Base-by-base conservation (phyloP, 805 yeast genomes). In the Candida maesae region DNA sequence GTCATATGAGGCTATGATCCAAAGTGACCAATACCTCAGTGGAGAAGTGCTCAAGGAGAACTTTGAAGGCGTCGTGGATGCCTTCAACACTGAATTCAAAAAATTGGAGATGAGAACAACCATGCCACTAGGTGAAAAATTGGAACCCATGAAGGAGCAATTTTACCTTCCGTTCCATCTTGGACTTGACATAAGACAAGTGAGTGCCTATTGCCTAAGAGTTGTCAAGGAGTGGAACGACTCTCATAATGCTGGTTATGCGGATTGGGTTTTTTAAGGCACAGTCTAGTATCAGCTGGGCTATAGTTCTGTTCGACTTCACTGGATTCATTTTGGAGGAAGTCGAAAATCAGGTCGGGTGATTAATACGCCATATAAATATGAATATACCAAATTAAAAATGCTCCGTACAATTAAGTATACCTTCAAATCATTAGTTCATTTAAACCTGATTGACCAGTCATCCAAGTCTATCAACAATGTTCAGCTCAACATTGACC, bases 21-120 rank as follows among this genome's bases (percentile, higher is more conserved):
- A 31, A 3, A 28, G 51, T 23, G 52, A 50, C 12, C 13, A 33
- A 3, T 27, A 34, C 25, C 31, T 53, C 6, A 42, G 45, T 6
- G 18, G 49, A 1, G 46, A 49, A 31, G 31, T 41, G 11, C 17
- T 55, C 10, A 38, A 38, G 23, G 36, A 42, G 15, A 20, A 31
- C 5, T 52, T 46, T 20, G 48, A 50, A 13, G 6, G 24, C 10
- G 23, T 53, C 26, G 42, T 48, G 21, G 37, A 38, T 2, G 12
- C 34, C 37, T 29, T 20, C 17, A 28, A 6, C 18, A 28, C 6
- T 8, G 13, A 28, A 6, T 28, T 28, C 31, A 28, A 14, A 23
- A 13, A 28, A n/a, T 6, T 8, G 12, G 23, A 21, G 36, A 16
- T 14, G n/a, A 21, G 17, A 14, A 11, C 19, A 15, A 17, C 13